Evolutionary conservation across 495 filamentous ascomycete genomes (phyloP).

Genomic region (Tuber calosporum): DNA sequence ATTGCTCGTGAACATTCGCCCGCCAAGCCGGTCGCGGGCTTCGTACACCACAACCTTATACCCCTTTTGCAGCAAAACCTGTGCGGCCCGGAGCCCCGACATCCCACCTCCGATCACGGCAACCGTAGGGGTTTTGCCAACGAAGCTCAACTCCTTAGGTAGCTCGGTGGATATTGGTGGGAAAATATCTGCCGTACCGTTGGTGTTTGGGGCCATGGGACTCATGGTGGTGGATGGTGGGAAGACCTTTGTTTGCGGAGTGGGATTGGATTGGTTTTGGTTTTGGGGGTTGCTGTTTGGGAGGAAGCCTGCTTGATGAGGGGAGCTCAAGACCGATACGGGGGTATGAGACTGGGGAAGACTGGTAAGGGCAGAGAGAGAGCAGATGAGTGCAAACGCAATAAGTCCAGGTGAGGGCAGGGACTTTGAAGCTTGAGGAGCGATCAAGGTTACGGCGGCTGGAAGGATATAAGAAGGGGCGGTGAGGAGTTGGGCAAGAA

Average conservation of each 20-base stretch:
- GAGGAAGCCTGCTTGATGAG: not conserved
- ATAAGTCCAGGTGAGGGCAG: not conserved
- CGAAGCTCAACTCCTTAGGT: constrained; percentile 13
- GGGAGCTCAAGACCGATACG: not conserved
- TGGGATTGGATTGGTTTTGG: not conserved
- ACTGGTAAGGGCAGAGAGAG: not conserved
- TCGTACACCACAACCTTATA: constrained; percentile 80
- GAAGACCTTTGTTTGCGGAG: not conserved
- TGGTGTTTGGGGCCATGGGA: constrained; percentile 5
- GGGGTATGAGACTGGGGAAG: not conserved
- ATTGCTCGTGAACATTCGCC: constrained; percentile 54
- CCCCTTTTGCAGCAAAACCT: constrained; percentile 69
- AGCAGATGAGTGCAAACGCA: not conserved
- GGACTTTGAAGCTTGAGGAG: not conserved
- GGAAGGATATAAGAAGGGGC: not conserved
- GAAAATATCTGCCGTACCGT: constrained; percentile 8
- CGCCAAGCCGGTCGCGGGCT: constrained; percentile 73
- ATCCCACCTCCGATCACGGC: constrained; percentile 81
- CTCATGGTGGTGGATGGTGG: not conserved
- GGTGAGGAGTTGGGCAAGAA: not conserved
- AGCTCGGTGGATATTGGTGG: not conserved
- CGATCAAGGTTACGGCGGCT: not conserved
- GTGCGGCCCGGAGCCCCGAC: constrained; percentile 79
- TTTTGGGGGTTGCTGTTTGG: not conserved
- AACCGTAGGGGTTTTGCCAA: constrained; percentile 43